Evolutionary conservation across 2,329 filamentous ascomycete genomes (phyloP), one percentile per base, ranked within the genome.

Genomic region (Colletotrichum lupini): DNA sequence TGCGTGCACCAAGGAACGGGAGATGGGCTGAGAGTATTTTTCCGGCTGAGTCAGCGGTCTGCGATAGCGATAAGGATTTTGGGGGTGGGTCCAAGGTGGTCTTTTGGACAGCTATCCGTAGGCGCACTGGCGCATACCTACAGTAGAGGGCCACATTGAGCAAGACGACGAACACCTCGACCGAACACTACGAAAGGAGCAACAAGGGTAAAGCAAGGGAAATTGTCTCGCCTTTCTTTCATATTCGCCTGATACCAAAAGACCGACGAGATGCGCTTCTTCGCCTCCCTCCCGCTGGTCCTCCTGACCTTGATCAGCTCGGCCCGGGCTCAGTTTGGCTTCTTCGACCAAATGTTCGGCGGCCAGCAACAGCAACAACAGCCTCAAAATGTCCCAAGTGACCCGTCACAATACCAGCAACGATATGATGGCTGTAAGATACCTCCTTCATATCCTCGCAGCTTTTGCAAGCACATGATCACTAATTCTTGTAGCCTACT

Each of bases 291-390:
- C 46, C 74, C 80, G n/a, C 68, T 88, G 64, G 77, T 88, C 57
- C 76, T 91, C 24, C 81, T 95, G 19, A 84, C 93, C 62, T 82
- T 95, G 32, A 80, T 94, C 72, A 84, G 90, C 74, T 83, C 90
- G 19, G 91, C 88, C 4, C 85, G 89, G 70, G 94, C 94, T 12
- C 96, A 98, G 84, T 98, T 98, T 83, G 93, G 94, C 81, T 98
- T 99, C 89, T 99, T 98, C 85, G 95, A 98, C 82, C 95, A 98
- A 79, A 98, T 98, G 94, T 98, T 99, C 82, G 89, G 91, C 77
- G 90, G 90, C 76, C 87, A 87, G 73, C 81, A 80, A 58, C 79
- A 81, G 12, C 84, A 87, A 14, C 86, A 90, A 70, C 88, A 91
- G 76, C 83, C 89, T 60, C 82, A 85, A 58, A 97, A 98, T 81